Base-by-base conservation (phyloP, 2,329 filamentous ascomycete species). In the Fusarium lyarnte region DNA sequence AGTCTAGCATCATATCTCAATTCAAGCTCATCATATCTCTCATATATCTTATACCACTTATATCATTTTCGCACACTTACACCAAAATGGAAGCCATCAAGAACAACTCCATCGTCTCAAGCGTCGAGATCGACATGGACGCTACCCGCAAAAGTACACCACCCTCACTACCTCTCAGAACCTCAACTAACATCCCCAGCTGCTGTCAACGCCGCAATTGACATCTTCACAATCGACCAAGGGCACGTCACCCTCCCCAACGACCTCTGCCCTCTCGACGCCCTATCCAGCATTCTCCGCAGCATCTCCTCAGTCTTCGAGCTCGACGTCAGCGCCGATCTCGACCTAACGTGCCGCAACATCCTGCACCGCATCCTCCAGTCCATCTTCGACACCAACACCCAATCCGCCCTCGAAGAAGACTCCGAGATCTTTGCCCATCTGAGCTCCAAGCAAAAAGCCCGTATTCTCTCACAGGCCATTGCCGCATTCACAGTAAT, bases 351-450 rank as follows among this genome's bases (percentile, higher is more conserved):
- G 38, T 77, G 76, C 29, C 74, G 74, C 42, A 53, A 73, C 41
- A 74, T 70, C 21, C 76, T 78, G 19, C 76, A 78, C 43, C 76
- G 74, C 62, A 69, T 78, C 17, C 74, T 78, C 17, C 76, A 78
- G 49, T 75, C 76, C 66, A 76, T 75, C 58, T 78, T 78, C 51
- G 74, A 77, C 69, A 76, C 73, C 43, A 69, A 78, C 38, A 78
- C 76, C 13, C 76, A 78, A 33, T 54, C 54, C 8, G 73, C 68
- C 33, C 69, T 78, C 6, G 76, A 78, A 58, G 73, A 75, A 53
- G 76, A 78, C 63, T 77, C 76, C 12, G 70, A 78, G 35, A 74
- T 77, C 58, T 78, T 78, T 47, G 72, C 76, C 6, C 63, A 74
- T 27, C 70, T 78, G 5, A 65, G 54, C 65, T 65, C 72, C 17